Conservation (phyloP, 495 filamentous ascomycete genomes). For the Penicillium canariense region DNA sequence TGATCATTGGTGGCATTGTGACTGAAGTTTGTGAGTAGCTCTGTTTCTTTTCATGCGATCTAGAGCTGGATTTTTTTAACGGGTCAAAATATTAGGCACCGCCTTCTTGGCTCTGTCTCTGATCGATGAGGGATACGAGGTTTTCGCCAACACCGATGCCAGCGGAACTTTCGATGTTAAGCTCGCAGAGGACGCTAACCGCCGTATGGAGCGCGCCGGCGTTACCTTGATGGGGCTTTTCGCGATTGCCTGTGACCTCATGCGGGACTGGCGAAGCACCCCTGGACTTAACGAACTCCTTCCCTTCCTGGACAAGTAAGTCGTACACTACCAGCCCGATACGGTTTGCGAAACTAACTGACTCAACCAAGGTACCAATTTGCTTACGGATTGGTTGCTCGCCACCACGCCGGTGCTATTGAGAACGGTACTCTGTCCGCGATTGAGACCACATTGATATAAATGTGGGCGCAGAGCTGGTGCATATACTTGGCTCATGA, state of each 20-base stretch:
- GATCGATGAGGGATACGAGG: constrained; percentile 68
- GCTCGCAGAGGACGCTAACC: constrained; percentile 61
- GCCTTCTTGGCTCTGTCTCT: constrained; percentile 72
- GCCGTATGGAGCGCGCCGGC: constrained; percentile 63
- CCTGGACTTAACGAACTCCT: constrained; percentile 63
- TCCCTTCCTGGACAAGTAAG: constrained; percentile 63
- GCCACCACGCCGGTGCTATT: constrained; percentile 48
- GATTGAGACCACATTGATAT: constrained; percentile 32
- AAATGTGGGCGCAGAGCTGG: background rate
- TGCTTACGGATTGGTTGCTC: constrained; percentile 49
- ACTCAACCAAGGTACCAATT: constrained; percentile 32
- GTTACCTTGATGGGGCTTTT: constrained; percentile 66
- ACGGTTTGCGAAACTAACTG: background rate
- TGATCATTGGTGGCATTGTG: constrained; percentile 71
- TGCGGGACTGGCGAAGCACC: constrained; percentile 72
- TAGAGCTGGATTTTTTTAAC: too few species aligned
- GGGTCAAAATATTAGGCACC: constrained; percentile 48
- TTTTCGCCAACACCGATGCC: constrained; percentile 74
- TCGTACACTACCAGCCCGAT: background rate
- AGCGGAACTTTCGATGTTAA: constrained; percentile 58
- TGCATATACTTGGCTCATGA: background rate
- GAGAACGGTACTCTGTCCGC: constrained; percentile 43
- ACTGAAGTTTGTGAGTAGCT: constrained; percentile 67
- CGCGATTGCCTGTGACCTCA: constrained; percentile 66
- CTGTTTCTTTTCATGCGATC: background rate